phyloP scores from a whole-genome alignment of 1,139 yeast species.

The Kurtzmaniella quercitrusa region DNA sequence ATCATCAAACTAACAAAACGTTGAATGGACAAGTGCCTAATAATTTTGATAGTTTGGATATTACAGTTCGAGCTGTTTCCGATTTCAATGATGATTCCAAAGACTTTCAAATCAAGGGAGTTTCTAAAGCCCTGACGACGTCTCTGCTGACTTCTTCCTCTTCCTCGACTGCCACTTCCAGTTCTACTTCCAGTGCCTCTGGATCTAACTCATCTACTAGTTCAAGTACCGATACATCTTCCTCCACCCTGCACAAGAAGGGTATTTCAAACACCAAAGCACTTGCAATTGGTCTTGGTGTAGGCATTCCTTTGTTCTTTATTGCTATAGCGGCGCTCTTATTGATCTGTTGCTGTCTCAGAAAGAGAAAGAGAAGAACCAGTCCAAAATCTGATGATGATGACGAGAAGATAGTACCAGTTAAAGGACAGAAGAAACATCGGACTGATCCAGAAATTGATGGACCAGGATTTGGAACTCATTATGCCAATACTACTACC shows the following conservation, averaged over 20 bases:
- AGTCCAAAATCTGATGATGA: conserved; percentile 23
- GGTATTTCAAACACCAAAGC: conserved; percentile 30
- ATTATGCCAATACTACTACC: conserved; percentile 18
- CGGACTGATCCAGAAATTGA: conserved; percentile 25
- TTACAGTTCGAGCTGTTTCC: conserved; percentile 51
- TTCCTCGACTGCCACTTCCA: conserved; percentile 16
- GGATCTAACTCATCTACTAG: too few relatives aligned
- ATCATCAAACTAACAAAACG: conserved; percentile 56
- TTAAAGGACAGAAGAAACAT: conserved; percentile 24
- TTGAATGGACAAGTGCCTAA: conserved; percentile 67
- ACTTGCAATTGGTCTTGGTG: conserved; percentile 84
- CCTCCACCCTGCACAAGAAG: conserved; percentile 12
- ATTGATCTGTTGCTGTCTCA: conserved; percentile 54
- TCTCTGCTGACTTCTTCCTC: conserved; percentile 18
- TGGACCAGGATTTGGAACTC: conserved; percentile 33
- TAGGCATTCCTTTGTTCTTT: conserved; percentile 66
- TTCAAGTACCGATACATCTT: conserved; percentile 13
- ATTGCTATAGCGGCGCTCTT: conserved; percentile 46
- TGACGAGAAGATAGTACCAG: conserved; percentile 30
- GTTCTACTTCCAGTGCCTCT: conserved; percentile 23
- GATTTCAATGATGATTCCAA: conserved; percentile 31
- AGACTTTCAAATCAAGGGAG: conserved; percentile 55
- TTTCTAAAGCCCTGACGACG: conserved; percentile 23
- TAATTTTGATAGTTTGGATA: conserved; percentile 44
- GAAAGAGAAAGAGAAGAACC: conserved; percentile 28